These are phyloP conservation scores for Neolentinus lepideus DNA, from an alignment of 1,284 basidiomycete species.

Conservation along the genomic window DNA sequence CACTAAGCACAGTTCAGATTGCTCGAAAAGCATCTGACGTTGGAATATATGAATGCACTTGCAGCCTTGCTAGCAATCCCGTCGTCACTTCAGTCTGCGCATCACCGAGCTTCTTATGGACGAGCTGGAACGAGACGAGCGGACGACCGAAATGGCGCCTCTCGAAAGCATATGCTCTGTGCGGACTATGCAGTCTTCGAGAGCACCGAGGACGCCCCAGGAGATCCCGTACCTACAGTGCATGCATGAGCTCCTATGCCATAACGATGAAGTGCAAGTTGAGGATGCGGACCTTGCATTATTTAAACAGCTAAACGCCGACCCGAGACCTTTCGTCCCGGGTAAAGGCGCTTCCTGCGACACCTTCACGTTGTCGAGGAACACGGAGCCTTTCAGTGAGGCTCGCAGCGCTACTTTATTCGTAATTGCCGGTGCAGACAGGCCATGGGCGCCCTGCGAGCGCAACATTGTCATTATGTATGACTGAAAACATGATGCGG, in stretches of 20 bases:
- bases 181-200: conserved; percentile 84
- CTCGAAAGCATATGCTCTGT: conserved; percentile 85
- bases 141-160: conserved; percentile 86
- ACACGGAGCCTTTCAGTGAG: conserved; percentile 89
- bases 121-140: conserved; percentile 89
- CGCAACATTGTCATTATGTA: too few relatives aligned
- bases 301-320: conserved; percentile 91
- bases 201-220: conserved; percentile 91
- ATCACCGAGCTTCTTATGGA: conserved; percentile 96
- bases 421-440: conserved; percentile 84
- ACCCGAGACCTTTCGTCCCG: conserved; percentile 68
- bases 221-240: conserved; percentile 71
- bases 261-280: not conserved
- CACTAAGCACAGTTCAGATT: too few relatives aligned
- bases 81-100: conserved; percentile 84
- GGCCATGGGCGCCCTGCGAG: too few relatives aligned
- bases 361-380: conserved; percentile 73
- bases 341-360: conserved; percentile 70
- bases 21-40: too few relatives aligned
- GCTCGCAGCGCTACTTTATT: conserved; percentile 90
- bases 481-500: too few relatives aligned
- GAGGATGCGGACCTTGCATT: conserved; percentile 31
- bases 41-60: conserved; percentile 67
- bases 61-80: too few relatives aligned
- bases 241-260: not conserved